Evolutionary conservation across 495 filamentous ascomycete genomes (phyloP).

Genomic region (Penicillium coprophilum): DNA sequence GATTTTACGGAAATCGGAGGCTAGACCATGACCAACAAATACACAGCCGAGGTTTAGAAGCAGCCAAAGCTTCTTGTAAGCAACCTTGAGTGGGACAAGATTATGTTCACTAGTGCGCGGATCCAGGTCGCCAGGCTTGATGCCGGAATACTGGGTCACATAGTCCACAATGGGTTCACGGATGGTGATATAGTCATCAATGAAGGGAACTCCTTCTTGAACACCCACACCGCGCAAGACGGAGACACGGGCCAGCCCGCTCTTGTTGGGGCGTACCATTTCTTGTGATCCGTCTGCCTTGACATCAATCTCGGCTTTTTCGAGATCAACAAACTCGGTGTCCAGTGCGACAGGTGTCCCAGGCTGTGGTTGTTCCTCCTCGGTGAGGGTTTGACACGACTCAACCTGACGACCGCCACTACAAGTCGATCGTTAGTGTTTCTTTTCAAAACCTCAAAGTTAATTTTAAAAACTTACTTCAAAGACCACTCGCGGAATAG

Average conservation of each 20-base stretch:
- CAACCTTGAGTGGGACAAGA: conserved; percentile 81
- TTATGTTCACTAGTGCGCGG: conserved; percentile 69
- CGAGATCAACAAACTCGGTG: conserved; percentile 90
- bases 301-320: conserved; percentile 88
- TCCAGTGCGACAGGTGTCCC: conserved; percentile 84
- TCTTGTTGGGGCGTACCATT: conserved; percentile 78
- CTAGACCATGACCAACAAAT: conserved; percentile 90
- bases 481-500: conserved; percentile 72
- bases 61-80: conserved; percentile 98
- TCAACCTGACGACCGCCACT: conserved; percentile 42
- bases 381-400: conserved; percentile 58
- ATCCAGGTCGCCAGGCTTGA: conserved; percentile 81
- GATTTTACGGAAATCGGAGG: conserved; percentile 93
- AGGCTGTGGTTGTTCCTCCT: conserved; percentile 63
- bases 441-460: not conserved
- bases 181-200: conserved; percentile 95
- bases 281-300: conserved; percentile 86
- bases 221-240: conserved; percentile 77
- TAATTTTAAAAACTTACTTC: conserved; percentile 46
- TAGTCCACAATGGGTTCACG: conserved; percentile 94
- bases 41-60: conserved; percentile 90
- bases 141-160: conserved; percentile 87
- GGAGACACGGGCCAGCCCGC: conserved; percentile 84
- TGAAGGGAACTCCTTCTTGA: conserved; percentile 78
- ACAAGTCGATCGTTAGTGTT: conserved; percentile 6